Evolutionary conservation across 495 filamentous ascomycete genomes (phyloP), one percentile per base, ranked within the genome.

Genomic region (Daldinia childiae): DNA sequence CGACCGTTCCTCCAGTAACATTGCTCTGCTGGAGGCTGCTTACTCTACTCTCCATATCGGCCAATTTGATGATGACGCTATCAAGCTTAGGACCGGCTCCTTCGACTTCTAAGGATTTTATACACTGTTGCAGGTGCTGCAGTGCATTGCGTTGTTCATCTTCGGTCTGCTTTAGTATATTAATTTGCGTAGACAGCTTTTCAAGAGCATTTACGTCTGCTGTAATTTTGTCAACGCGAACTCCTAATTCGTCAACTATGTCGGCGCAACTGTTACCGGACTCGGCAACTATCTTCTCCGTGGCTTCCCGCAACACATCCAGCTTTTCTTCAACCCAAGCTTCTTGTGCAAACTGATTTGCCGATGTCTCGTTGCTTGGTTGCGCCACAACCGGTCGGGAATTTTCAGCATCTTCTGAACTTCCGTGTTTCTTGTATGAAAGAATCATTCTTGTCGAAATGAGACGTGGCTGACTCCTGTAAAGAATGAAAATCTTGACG

Each of bases 191-290:
- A 41, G 29, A 15, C 7, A 12, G 9, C 30, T 17, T 55, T n/a
- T 15, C 39, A 32, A 72, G 14, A 12, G 38, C 15, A 6, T 66
- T 64, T 29, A 66, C 36, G 0, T 4, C 24, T 27, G 51, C 17
- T 29, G 61, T 41, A 19, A 73, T 17, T 9, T 39, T 55, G 4
- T 69, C 36, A 3, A 62, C 19, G 12, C 66, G 61, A 41, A 4
- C 11, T 9, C 8, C 36, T n/a, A 73, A n/a, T 6, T 66, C 71
- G 34, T 73, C 66, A 3, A 73, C 66, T 66, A 73, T 66, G 0
- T 69, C 71, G 39, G 65, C 71, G 30, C 65, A 69, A 3, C 15
- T 62, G 24, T 73, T 66, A 4, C 41, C 51, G 21, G 66, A 62
- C 17, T 62, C 52, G n/a, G 57, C 34, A 32, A 69, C 51, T 7